A percentile compares a stretch with the other conserved stretches of the same genome.
phyloP scores from a whole-genome alignment of 2,329 filamentous ascomycete genomes.

The Cyphellophora europaea region DNA sequence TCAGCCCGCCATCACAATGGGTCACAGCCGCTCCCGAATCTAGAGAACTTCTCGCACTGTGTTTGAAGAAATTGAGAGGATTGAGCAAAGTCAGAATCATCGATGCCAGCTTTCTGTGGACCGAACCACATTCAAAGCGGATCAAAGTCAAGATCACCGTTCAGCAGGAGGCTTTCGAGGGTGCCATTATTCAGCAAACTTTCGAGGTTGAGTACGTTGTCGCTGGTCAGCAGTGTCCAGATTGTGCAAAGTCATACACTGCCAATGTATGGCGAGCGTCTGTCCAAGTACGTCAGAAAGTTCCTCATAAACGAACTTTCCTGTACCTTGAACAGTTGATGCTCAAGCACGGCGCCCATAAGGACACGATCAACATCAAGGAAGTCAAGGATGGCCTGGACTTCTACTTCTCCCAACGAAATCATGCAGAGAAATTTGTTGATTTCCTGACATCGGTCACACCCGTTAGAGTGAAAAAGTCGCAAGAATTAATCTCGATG shows the following conservation, averaged over 20 bases:
- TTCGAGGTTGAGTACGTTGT: conserved; percentile 94
- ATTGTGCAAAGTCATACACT: conserved; percentile 92
- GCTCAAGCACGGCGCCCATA: conserved; percentile 83
- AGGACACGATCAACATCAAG: conserved; percentile 95
- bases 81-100: conserved; percentile 87
- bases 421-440: conserved; percentile 84
- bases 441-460: conserved; percentile 80
- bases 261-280: conserved; percentile 90
- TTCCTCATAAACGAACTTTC: conserved; percentile 85
- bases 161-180: conserved; percentile 60
- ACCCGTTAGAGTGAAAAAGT: conserved; percentile 70
- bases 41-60: conserved; percentile 83
- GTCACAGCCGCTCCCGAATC: conserved; percentile 77
- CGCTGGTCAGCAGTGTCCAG: conserved; percentile 84
- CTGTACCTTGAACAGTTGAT: conserved; percentile 86
- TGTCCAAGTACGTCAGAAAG: conserved; percentile 94
- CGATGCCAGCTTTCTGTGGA: conserved; percentile 96
- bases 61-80: conserved; percentile 77
- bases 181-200: conserved; percentile 73
- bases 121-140: conserved; percentile 86
- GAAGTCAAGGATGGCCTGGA: conserved; percentile 93
- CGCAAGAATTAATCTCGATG: conserved; percentile 87
- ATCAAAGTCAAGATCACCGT: conserved; percentile 94
- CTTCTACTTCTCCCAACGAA: conserved; percentile 84
- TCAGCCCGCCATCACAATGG: conserved; percentile 80